phyloP scores from a whole-genome alignment of 805 yeast genomes.

The Wickerhamiella domercqiae region DNA sequence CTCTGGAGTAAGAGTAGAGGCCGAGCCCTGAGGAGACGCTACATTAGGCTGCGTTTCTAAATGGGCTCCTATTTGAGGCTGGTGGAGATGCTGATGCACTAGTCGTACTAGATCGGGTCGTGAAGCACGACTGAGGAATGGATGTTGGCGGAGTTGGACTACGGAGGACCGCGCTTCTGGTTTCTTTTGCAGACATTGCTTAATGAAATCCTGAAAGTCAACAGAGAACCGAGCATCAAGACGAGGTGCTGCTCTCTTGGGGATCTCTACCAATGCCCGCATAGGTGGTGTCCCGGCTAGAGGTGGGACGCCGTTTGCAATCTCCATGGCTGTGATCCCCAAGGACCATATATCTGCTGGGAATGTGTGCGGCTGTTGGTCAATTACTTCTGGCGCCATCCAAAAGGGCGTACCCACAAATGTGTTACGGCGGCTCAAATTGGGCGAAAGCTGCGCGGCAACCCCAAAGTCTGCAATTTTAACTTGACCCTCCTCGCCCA shows the following conservation, averaged over 20 bases:
- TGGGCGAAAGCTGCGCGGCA: slow-evolving; percentile 60
- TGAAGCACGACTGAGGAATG: slow-evolving; percentile 29
- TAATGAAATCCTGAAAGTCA: slow-evolving; percentile 56
- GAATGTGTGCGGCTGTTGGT: slow-evolving; percentile 63
- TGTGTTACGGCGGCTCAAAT: slow-evolving; percentile 34
- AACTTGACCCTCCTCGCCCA: slow-evolving; percentile 55
- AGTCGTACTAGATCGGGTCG: slow-evolving; percentile 10
- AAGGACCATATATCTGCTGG: slow-evolving; percentile 70
- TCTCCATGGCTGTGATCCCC: slow-evolving; percentile 64
- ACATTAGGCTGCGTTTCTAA: neutral
- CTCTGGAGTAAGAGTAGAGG: neutral
- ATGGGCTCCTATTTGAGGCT: neutral
- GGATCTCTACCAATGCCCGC: slow-evolving; percentile 38
- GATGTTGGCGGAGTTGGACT: slow-evolving; percentile 42
- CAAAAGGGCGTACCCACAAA: slow-evolving; percentile 51
- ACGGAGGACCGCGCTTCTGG: slow-evolving; percentile 57
- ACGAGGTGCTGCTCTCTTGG: slow-evolving; percentile 34
- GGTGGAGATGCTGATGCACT: slow-evolving; percentile 8
- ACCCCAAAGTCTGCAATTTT: slow-evolving; percentile 95
- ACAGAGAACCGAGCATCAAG: slow-evolving; percentile 25
- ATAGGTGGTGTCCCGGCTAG: slow-evolving; percentile 36
- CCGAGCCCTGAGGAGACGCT: neutral
- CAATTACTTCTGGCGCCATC: slow-evolving; percentile 99
- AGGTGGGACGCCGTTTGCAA: slow-evolving; percentile 63
- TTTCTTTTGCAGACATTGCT: slow-evolving; percentile 52